Evolutionary conservation across 352 stramenopile species (phyloP), one percentile per base, ranked within the genome.

Genomic region (Peronosclerospora sorghi): DNA sequence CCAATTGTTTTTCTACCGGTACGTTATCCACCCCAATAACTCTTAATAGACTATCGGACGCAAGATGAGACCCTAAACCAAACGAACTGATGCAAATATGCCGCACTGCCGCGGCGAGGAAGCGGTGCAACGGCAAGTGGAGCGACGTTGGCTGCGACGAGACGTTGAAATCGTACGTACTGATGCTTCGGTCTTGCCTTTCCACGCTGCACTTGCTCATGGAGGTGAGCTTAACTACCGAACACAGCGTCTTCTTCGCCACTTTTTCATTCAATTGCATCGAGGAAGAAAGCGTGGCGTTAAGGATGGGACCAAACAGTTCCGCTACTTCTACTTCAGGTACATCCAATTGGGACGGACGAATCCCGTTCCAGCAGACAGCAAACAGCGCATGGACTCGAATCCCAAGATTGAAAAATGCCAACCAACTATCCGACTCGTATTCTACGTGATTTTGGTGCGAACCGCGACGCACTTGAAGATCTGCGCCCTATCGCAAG

Each of bases 361-460:
- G 62, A 42, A 88, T 81, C 2, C 75, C 69, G 39, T 78, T 82
- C 75, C 78, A 90, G 1, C 78, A 63, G 2, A 87, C 68, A 13
- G 78, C 72, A 24, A 91, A 93, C 2, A 91, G 62, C 8, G 81
- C 87, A 51, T 93, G 81, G 12, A 91, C 62, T 7, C 80, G 78
- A 46, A 93, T 93, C 14, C 81, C 81, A 14, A 93, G 64, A 29
- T 93, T 93, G 51, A 93, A 93, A 68, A 90, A 91, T 5, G 78
- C 82, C 32, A 93, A 48, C 81, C 81, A 93, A 32, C 68, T 89
- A 40, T 93, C 81, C 2, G 78, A 89, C 47, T 93, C 81, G 43
- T 91, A 93, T 59, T 93, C 81, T 23, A 93, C 76, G 35, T 93
- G 81, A 45, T 72, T 75, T 47, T 90, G 59, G 39, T 78, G 44